These are phyloP conservation scores for Nadsonia fulvescens DNA, from an alignment of 805 yeast species.

Conservation along the genomic window DNA sequence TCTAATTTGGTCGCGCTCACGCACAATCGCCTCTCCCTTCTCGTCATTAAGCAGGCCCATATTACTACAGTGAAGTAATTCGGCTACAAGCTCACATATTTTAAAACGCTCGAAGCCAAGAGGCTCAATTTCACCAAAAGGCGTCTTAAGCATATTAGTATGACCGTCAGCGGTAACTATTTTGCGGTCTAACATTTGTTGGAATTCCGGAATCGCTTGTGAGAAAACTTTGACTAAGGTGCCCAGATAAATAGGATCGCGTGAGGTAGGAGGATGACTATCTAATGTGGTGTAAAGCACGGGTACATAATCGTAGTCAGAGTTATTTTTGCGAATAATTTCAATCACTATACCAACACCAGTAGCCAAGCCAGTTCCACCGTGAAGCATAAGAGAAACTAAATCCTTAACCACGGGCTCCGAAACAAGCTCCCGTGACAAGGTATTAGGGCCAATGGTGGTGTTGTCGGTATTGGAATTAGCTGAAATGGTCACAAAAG, in stretches of 20 bases:
- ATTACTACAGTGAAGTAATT: conserved; percentile 89
- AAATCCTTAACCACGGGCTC: conserved; percentile 46
- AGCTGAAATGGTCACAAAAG: conserved; percentile 84
- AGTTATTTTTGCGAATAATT: conserved; percentile 83
- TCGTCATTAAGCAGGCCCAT: conserved; percentile 79
- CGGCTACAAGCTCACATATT: conserved; percentile 84
- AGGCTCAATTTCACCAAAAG: conserved; percentile 51
- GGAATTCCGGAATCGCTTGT: conserved; percentile 51
- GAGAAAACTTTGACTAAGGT: conserved; percentile 66
- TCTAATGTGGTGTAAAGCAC: conserved; percentile 68
- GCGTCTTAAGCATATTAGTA: conserved; percentile 29
- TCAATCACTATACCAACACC: conserved; percentile 93
- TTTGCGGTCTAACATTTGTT: conserved; percentile 34
- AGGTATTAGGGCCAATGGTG: conserved; percentile 88
- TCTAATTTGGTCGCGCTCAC: conserved; percentile 52
- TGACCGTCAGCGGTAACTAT: too few relatives aligned
- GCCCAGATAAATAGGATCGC: conserved; percentile 89
- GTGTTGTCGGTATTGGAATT: conserved; percentile 80
- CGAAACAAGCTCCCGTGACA: conserved; percentile 79
- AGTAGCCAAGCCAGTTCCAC: conserved; percentile 75
- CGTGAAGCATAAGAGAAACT: conserved; percentile 55
- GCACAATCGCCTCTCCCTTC: conserved; percentile 47
- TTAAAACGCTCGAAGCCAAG: conserved; percentile 85
- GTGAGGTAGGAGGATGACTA: conserved; percentile 77
- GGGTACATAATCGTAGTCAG: conserved; percentile 84